Conservation (phyloP, 495 filamentous ascomycete genomes). For the Lentithecium fluviatile region DNA sequence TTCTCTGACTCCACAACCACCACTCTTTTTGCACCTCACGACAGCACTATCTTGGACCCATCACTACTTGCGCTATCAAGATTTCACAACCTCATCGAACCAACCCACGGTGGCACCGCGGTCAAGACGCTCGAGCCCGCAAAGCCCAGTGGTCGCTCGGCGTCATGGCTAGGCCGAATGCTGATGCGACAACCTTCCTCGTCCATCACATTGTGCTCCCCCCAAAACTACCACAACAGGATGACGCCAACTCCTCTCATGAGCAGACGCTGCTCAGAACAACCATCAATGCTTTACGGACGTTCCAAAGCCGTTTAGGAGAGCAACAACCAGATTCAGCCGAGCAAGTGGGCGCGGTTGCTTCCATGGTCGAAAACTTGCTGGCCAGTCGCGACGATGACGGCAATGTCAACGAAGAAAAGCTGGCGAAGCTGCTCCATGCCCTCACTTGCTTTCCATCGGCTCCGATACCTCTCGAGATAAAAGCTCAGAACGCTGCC, state of each 20-base stretch:
- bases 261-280: conserved; percentile 10
- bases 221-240: conserved; percentile 53
- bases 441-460: not conserved
- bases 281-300: not conserved
- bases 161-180: not conserved
- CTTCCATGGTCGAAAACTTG: not conserved
- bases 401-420: not conserved
- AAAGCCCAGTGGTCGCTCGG: not conserved
- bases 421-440: not conserved
- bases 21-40: too few species aligned
- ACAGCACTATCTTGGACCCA: too few species aligned
- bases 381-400: not conserved
- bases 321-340: not conserved
- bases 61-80: too few species aligned
- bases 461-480: conserved; percentile 17
- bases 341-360: not conserved
- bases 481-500: conserved; percentile 61
- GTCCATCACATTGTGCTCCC: conserved; percentile 63
- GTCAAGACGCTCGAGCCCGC: too few species aligned
- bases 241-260: conserved; percentile 40
- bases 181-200: conserved; percentile 39
- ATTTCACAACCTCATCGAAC: too few species aligned
- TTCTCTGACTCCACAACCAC: too few species aligned
- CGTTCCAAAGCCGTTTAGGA: not conserved
- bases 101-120: too few species aligned